Conservation (phyloP, 768 basidiomycete species). For the Termitomyces sp. region DNA sequence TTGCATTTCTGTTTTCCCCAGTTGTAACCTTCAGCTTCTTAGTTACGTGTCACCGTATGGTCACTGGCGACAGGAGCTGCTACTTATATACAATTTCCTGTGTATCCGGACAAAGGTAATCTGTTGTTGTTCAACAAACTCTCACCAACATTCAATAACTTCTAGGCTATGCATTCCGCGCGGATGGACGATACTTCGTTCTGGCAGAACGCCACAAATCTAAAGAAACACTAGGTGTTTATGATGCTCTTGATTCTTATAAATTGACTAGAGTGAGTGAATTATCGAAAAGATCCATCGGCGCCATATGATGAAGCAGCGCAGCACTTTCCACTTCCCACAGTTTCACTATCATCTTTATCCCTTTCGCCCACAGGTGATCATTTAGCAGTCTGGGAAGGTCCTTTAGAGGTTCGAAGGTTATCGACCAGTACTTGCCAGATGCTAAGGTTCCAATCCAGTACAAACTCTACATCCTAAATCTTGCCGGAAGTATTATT, state of each 20-base stretch:
- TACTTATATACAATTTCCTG: slow-evolving; percentile 84
- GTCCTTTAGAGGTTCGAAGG: slow-evolving; percentile 66
- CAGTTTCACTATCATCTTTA: slow-evolving; percentile 66
- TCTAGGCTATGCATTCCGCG: slow-evolving; percentile 72
- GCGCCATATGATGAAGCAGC: slow-evolving; percentile 9
- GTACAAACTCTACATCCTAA: slow-evolving; percentile 76
- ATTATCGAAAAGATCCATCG: background rate
- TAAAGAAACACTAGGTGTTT: slow-evolving; percentile 83
- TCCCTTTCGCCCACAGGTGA: slow-evolving; percentile 76
- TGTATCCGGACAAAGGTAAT: slow-evolving; percentile 76
- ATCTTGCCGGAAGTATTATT: slow-evolving; percentile 60
- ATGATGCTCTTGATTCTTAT: slow-evolving; percentile 70
- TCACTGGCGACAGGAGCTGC: slow-evolving; percentile 71
- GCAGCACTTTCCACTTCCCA: slow-evolving; percentile 84
- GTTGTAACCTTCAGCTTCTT: slow-evolving; percentile 6
- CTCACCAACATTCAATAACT: background rate
- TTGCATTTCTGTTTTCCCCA: slow-evolving; percentile 3
- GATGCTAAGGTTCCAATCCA: slow-evolving; percentile 24
- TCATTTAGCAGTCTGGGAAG: slow-evolving; percentile 80
- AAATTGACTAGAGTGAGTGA: slow-evolving; percentile 65
- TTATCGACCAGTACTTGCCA: background rate
- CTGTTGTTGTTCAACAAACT: slow-evolving; percentile 1
- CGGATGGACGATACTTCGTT: slow-evolving; percentile 81
- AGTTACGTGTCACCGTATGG: slow-evolving; percentile 89
- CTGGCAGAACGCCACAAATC: slow-evolving; percentile 89